Evolutionary conservation across 2,329 filamentous ascomycete species (phyloP), one percentile per base, ranked within the genome.

Genomic region (Geoglossum cookeanum): DNA sequence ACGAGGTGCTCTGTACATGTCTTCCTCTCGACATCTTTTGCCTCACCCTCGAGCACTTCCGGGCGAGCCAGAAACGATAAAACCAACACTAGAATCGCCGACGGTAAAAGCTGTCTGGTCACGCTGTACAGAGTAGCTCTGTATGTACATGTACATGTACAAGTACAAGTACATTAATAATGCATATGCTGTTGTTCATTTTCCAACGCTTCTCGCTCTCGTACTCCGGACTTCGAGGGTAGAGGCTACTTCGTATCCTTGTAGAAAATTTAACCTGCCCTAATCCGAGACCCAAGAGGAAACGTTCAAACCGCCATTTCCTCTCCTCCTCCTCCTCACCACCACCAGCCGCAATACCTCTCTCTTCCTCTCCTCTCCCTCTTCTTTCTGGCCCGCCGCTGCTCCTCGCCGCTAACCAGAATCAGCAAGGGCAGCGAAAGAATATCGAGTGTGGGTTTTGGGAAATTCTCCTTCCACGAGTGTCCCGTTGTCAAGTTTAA

Each of bases 211-310:
- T 4, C 39, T 15, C n/a, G 39, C n/a, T 9, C 13, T 35, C 30
- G 30, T 53, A 13, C 30, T 4, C 15, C 48, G 9, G 11, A 37
- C 8, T 35, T 37, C 22, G 49, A 53, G 39, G 8, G 39, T 15
- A 15, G 4, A 15, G n/a, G n/a, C 17, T 17, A 22, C 22, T 22
- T 22, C 22, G 8, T 7, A 53, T 37, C 49, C 49, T 53, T 53
- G 49, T 37, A 53, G 49, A 53, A 53, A 53, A 53, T 37, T 53
- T 37, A 53, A 45, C 42, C 49, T 37, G 49, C 49, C 48, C 48
- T 53, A 53, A 53, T 17, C 30, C 30, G 39, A 53, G 7, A 45
- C 42, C 32, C 22, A 53, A 22, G 30, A 42, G 32, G 9, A 35
- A 37, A 49, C 47, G 47, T 49, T 22, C 22, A 30, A 53, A 37